A percentile compares a stretch with the other conserved stretches of the same genome.
Evolutionary conservation across 306 rosid species (phyloP).

Genomic region (Malus sieversii): DNA sequence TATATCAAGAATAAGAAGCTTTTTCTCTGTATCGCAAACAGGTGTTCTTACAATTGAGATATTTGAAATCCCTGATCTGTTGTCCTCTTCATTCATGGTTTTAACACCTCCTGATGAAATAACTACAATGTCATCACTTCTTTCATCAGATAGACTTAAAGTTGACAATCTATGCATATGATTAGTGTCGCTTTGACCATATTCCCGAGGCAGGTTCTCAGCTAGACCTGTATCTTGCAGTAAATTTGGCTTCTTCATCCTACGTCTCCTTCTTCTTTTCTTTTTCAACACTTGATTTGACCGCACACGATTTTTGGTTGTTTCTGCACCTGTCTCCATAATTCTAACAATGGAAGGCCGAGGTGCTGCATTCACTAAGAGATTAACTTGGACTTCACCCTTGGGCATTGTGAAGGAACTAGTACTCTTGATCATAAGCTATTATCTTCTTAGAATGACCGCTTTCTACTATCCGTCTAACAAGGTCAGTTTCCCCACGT

Average conservation of each 20-base stretch:
- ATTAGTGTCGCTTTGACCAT: constrained; percentile 4
- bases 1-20: constrained; percentile 76
- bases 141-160: constrained; percentile 6
- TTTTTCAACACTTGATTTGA: constrained; percentile 8
- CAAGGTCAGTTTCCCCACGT: neutral
- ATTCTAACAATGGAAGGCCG: constrained; percentile 8
- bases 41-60: constrained; percentile 28
- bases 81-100: constrained; percentile 16
- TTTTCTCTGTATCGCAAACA: constrained; percentile 31
- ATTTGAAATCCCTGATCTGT: constrained; percentile 7
- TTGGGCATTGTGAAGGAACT: constrained; percentile 15
- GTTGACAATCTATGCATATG: constrained; percentile 13
- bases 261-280: constrained; percentile 11
- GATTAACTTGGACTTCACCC: constrained; percentile 18
- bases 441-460: constrained; percentile 4
- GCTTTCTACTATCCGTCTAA: neutral
- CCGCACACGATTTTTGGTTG: neutral
- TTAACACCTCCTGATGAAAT: constrained; percentile 9
- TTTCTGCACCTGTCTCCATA: constrained; percentile 7
- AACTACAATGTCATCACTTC: constrained; percentile 2
- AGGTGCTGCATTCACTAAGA: constrained; percentile 2
- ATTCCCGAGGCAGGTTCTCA: constrained; percentile 20
- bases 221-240: constrained; percentile 5
- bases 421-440: constrained; percentile 2
- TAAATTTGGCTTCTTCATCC: constrained; percentile 15